These are phyloP conservation scores for Biscogniauxia sp. DNA, from an alignment of 2,329 filamentous ascomycete species.

Conservation along the genomic window DNA sequence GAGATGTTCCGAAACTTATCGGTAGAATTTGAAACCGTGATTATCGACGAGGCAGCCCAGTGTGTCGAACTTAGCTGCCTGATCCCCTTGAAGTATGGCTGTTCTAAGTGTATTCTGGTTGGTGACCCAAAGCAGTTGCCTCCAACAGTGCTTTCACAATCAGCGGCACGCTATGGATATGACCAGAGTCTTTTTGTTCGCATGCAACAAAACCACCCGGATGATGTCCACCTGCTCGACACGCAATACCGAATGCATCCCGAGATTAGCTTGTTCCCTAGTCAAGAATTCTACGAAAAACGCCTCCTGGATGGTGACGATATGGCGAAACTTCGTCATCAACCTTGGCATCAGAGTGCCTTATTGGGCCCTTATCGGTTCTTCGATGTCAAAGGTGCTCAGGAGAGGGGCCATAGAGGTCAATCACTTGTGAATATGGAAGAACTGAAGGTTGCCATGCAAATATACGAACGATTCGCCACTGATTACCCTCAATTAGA, in stretches of 20 bases:
- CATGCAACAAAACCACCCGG: slow-evolving; percentile 90
- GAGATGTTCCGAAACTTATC: slow-evolving; percentile 95
- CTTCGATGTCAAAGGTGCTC: slow-evolving; percentile 90
- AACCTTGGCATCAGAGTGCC: slow-evolving; percentile 81
- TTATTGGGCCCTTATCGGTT: slow-evolving; percentile 92
- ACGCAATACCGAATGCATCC: slow-evolving; percentile 99
- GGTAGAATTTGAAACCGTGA: slow-evolving; percentile 96
- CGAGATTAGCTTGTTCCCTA: slow-evolving; percentile 89
- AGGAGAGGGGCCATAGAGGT: slow-evolving; percentile 75
- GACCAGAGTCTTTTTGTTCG: slow-evolving; percentile 97
- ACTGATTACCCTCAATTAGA: slow-evolving; percentile 68
- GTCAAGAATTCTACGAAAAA: slow-evolving; percentile 87
- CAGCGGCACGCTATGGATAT: slow-evolving; percentile 88
- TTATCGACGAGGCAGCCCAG: slow-evolving; percentile 97
- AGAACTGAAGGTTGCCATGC: slow-evolving; percentile 82
- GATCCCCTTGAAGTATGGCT: slow-evolving; percentile 96
- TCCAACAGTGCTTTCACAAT: slow-evolving; percentile 91
- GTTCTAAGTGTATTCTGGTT: slow-evolving; percentile 93
- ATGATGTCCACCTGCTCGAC: slow-evolving; percentile 90
- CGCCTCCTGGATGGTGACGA: slow-evolving; percentile 78
- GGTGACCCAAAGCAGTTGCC: slow-evolving; percentile 97
- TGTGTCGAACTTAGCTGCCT: slow-evolving; percentile 96
- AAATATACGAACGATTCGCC: slow-evolving; percentile 76
- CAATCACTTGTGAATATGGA: slow-evolving; percentile 88
- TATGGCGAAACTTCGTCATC: slow-evolving; percentile 73